A percentile compares a stretch with the other conserved stretches of the same genome.
These are phyloP conservation scores for Paraleonurus japonicus DNA, from an alignment of 257 asterid genomes.

Conservation along the genomic window DNA sequence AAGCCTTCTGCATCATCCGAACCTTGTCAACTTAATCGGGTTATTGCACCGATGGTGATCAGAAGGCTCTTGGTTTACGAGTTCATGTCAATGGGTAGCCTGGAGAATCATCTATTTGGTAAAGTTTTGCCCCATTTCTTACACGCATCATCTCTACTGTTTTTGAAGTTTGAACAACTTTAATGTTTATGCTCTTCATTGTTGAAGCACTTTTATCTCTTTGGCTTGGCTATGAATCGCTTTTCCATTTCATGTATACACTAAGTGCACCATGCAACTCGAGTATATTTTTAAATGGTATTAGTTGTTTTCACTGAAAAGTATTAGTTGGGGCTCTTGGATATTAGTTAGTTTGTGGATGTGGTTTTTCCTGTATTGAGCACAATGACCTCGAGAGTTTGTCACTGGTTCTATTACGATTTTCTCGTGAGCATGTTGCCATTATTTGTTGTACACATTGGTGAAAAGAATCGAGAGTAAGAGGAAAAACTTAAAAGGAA, in stretches of 20 bases:
- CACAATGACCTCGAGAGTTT: no score
- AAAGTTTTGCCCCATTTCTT: constrained; percentile 5
- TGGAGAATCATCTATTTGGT: constrained; percentile 89
- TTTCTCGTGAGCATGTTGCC: neutral
- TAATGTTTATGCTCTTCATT: no score
- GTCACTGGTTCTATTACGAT: no score
- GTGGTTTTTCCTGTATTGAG: no score
- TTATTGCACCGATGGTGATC: constrained; percentile 90
- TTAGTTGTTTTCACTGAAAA: no score
- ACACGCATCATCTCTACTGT: neutral
- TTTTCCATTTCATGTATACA: neutral
- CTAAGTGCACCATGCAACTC: no score
- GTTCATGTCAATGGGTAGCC: constrained; percentile 89
- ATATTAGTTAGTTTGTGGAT: neutral
- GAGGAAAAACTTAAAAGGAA: neutral
- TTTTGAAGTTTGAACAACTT: neutral
- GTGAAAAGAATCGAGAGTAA: no score
- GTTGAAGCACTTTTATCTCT: neutral
- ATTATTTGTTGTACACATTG: neutral
- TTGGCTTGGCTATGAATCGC: neutral
- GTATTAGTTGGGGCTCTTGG: no score
- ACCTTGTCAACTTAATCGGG: constrained; percentile 88
- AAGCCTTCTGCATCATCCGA: constrained; percentile 76
- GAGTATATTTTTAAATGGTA: no score
- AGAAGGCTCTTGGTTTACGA: constrained; percentile 86